Evolutionary conservation across 192 early-diverging fungal species (phyloP).

Genomic region (Linderina pennispora): DNA sequence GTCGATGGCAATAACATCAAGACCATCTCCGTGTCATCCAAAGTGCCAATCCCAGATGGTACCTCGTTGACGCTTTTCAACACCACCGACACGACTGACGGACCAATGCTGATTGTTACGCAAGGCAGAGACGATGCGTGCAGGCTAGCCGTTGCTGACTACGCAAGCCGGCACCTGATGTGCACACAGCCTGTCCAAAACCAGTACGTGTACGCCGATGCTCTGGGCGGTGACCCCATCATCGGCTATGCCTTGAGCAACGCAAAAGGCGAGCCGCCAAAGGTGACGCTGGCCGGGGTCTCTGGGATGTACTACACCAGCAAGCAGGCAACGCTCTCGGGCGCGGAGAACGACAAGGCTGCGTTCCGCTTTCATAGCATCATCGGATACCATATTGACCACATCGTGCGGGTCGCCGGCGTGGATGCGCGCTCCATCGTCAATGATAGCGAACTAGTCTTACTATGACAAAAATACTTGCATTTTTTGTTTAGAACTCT

Average conservation of each 20-base stretch:
- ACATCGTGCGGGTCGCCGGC: slow-evolving; percentile 13
- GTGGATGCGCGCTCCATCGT: slow-evolving; percentile 12
- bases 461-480: neutral
- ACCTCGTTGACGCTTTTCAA: no score
- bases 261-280: no score
- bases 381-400: slow-evolving; percentile 11
- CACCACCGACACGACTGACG: slow-evolving; percentile 10
- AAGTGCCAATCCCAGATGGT: no score
- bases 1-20: slow-evolving; percentile 12
- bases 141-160: slow-evolving; percentile 11
- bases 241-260: slow-evolving; percentile 15
- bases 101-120: slow-evolving; percentile 18
- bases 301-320: slow-evolving; percentile 36
- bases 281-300: slow-evolving; percentile 30
- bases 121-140: slow-evolving; percentile 13
- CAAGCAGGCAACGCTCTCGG: slow-evolving; percentile 9
- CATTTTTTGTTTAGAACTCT: no score
- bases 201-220: slow-evolving; percentile 24
- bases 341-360: slow-evolving; percentile 16
- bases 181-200: slow-evolving; percentile 31
- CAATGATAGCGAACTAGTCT: slow-evolving; percentile 2
- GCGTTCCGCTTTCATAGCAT: slow-evolving; percentile 36
- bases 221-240: slow-evolving; percentile 39
- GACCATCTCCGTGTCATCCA: no score
- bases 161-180: slow-evolving; percentile 7